Evolutionary conservation across 1,284 basidiomycete species (phyloP), one percentile per base, ranked within the genome.

Genomic region (Rhizoctonia solani): DNA sequence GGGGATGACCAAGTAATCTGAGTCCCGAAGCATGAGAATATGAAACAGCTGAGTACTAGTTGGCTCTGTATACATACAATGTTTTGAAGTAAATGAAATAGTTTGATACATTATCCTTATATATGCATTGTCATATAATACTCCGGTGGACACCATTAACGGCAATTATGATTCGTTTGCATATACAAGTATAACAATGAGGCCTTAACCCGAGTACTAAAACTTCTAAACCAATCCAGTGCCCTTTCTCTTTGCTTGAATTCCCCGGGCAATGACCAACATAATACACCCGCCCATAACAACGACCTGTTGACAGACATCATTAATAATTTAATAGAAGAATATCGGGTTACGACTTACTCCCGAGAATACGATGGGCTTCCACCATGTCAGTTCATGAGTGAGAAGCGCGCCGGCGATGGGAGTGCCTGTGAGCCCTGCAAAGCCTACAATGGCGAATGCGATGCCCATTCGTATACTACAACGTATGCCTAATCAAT

Each of bases 321-420:
- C 9, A 30, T 65, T 32, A 65, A 41, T 16, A 65, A 16, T 16
- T 13, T 16, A 25, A 14, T 44, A 4, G 3, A 16, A 21, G 14
- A 4, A 44, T 39, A 13, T 2, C 42, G 19, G 19, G n/a, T 11
- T 25, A 19, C 4, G 21, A 47, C 68, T 47, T 53, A 69, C 68
- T 44, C 54, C 68, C 13, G 53, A 29, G 41, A 69, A 69, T 4
- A 37, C 46, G 11, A 69, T 66, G 6, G 58, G 61, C 25, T 30
- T 52, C 68, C 68, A 69, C 68, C 68, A 69, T 14, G 9, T 29
- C 3, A 54, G 58, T n/a, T 59, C 29, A 5, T 14, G 13, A 9
- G 61, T 32, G 29, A 69, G 54, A 1, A 69, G 41, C 19, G 68
- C 68, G 11, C 68, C 68, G 44, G 39, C 56, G 47, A 69, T 69